Conservation (phyloP, 306 rosid genomes). For the Gleditsia sinensis region DNA sequence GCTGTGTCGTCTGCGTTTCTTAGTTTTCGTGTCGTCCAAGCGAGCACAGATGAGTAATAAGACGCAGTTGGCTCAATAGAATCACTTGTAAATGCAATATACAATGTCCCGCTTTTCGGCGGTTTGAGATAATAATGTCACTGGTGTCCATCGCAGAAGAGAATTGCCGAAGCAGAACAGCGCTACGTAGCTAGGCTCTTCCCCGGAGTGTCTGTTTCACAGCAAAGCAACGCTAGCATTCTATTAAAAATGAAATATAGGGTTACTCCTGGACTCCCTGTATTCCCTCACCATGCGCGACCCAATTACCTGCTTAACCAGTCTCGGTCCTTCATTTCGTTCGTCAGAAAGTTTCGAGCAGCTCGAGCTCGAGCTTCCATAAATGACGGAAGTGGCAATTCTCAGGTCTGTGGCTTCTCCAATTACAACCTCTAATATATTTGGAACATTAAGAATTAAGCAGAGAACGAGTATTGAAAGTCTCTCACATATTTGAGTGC, state of each 20-base stretch:
- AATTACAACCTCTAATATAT: neutral
- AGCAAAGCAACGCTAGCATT: neutral
- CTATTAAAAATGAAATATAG: constrained; percentile 61
- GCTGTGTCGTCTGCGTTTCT: too few relatives aligned
- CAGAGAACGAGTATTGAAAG: neutral
- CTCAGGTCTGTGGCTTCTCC: constrained; percentile 58
- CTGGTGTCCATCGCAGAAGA: neutral
- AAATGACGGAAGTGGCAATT: constrained; percentile 64
- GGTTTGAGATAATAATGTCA: neutral
- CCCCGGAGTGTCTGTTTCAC: neutral
- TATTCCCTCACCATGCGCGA: constrained; percentile 43
- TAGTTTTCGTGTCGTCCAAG: too few relatives aligned
- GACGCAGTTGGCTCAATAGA: too few relatives aligned
- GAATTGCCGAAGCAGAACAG: neutral
- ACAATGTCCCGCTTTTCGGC: neutral
- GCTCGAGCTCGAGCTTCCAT: constrained; percentile 57
- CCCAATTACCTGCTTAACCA: constrained; percentile 35
- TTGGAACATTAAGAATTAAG: neutral
- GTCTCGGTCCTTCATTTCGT: constrained; percentile 54
- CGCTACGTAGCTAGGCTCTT: neutral
- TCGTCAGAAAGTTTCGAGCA: constrained; percentile 49
- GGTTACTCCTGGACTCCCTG: constrained; percentile 54
- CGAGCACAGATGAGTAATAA: too few relatives aligned
- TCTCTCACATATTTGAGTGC: neutral
- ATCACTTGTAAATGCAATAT: too few relatives aligned